A percentile compares a stretch with the other conserved stretches of the same genome.
phyloP scores from a whole-genome alignment of 1,284 basidiomycete genomes.

The Xerocomus nothofagi region DNA sequence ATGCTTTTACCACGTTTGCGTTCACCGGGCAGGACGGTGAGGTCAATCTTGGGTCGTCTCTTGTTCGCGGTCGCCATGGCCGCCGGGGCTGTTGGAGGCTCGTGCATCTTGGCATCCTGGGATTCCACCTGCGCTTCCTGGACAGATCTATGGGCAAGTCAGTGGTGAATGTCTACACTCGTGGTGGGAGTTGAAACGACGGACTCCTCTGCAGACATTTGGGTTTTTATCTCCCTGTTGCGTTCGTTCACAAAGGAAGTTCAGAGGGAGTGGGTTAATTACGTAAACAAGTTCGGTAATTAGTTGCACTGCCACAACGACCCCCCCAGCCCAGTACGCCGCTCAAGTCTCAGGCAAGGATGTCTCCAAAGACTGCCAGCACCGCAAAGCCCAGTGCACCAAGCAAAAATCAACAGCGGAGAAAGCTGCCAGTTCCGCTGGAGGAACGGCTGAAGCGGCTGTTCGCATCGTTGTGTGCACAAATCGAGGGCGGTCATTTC shows the following conservation, averaged over 20 bases:
- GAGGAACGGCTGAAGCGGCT: slow-evolving; percentile 67
- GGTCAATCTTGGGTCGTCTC: slow-evolving; percentile 70
- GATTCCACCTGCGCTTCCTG: slow-evolving; percentile 36
- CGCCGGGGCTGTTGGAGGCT: slow-evolving; percentile 35
- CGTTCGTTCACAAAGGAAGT: neutral
- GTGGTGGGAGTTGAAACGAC: slow-evolving; percentile 17
- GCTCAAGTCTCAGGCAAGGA: too few relatives aligned
- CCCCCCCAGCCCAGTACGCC: neutral
- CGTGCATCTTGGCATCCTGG: slow-evolving; percentile 38
- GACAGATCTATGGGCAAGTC: slow-evolving; percentile 26
- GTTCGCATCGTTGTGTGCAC: slow-evolving; percentile 77
- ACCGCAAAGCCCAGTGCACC: slow-evolving; percentile 9
- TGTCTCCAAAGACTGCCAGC: slow-evolving; percentile 23
- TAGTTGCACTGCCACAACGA: slow-evolving; percentile 17
- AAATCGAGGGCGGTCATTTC: slow-evolving; percentile 82
- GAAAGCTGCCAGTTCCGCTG: slow-evolving; percentile 56
- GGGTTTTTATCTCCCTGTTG: slow-evolving; percentile 26
- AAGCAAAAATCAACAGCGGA: slow-evolving; percentile 38
- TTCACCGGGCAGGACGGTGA: slow-evolving; percentile 53
- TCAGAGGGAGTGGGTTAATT: slow-evolving; percentile 7
- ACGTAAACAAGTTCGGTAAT: slow-evolving; percentile 28
- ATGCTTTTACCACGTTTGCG: slow-evolving; percentile 81
- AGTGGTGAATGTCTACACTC: neutral
- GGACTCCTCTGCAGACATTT: slow-evolving; percentile 58
- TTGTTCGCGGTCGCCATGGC: slow-evolving; percentile 38